Evolutionary conservation across 441 rosid species (phyloP), one percentile per base, ranked within the genome.

Genomic region (Eutrema salsugineum): DNA sequence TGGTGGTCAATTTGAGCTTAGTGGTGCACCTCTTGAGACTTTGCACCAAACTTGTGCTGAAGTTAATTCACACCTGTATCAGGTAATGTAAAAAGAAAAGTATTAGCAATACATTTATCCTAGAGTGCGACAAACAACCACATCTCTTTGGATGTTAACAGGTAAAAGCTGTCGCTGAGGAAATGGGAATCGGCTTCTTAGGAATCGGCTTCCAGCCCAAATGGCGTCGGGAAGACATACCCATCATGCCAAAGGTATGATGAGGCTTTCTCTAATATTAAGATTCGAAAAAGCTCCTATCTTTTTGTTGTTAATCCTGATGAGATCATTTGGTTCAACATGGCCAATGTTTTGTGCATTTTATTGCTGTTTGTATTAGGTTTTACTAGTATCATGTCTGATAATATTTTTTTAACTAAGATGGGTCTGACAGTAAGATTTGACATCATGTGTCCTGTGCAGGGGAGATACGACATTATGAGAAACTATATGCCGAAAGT

Each of bases 11-110:
- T 91, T 95, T 74, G 99, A 95, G 91, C 98, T 95, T 47, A 95
- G 99, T 73, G 99, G 99, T 20, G 99, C 99, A 68, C 98, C 99
- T 75, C 90, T 95, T 72, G 99, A 93, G 81, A 95, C 99, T 58
- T 79, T 95, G 87, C 99, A 95, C 77, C 99, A 93, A 83, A 95
- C 99, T 16, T 95, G 99, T 81, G 98, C 99, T 48, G 98, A 91
- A 85, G 99, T 95, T 76, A 95, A 95, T 79, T 93, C 99, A 20
- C 99, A 95, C 75, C 98, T 95, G 71, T 95, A 95, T 85, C 99
- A 95, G 95, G 99, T 91, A 22, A 67, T 72, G 61, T 62, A 38
- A 68, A 68, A 50, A 43, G 48, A 15, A 15, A 11, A 15, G 2
- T 22, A 76, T 22, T 12, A 36, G 16, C 48, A 22, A 11, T 56